Evolutionary conservation across 208 protist genomes (phyloP).

Genomic region (Trypanosoma lewisi): DNA sequence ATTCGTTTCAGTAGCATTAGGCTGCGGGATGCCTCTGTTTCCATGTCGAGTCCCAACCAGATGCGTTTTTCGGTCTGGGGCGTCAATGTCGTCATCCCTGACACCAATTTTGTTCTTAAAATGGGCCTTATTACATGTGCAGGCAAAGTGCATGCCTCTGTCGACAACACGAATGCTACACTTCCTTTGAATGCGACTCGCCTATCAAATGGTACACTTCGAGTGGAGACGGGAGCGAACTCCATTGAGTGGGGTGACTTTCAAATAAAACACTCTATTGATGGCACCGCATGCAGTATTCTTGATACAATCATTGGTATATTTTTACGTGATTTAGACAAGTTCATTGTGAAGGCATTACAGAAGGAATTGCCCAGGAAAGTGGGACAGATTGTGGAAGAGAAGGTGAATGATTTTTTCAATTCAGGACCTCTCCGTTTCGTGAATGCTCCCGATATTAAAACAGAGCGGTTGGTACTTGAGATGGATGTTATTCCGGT

Average conservation of each 20-base stretch:
- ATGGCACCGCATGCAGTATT: slow-evolving; percentile 35
- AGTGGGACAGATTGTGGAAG: slow-evolving; percentile 20
- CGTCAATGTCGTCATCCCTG: slow-evolving; percentile 36
- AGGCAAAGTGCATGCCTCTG: slow-evolving; percentile 32
- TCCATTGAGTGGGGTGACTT: slow-evolving; percentile 44
- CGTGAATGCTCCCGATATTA: slow-evolving; percentile 29
- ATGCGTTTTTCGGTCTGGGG: slow-evolving; percentile 22
- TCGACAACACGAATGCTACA: slow-evolving; percentile 33
- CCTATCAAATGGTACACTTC: slow-evolving; percentile 34
- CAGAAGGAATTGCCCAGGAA: slow-evolving; percentile 34
- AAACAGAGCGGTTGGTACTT: slow-evolving; percentile 23
- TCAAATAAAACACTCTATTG: slow-evolving; percentile 40
- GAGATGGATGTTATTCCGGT: slow-evolving; percentile 8
- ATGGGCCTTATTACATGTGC: slow-evolving; percentile 25
- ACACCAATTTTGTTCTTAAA: slow-evolving; percentile 50
- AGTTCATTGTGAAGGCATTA: slow-evolving; percentile 33
- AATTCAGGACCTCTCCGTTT: slow-evolving; percentile 4
- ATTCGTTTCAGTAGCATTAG: slow-evolving; percentile 47
- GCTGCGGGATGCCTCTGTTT: slow-evolving; percentile 21
- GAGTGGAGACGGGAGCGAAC: slow-evolving; percentile 18
- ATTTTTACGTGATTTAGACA: slow-evolving; percentile 60
- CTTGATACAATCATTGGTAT: slow-evolving; percentile 43
- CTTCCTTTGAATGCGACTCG: slow-evolving; percentile 26
- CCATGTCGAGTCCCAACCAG: slow-evolving; percentile 25
- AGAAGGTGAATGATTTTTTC: slow-evolving; percentile 22